These are phyloP conservation scores for Hymenoscyphus fructigenus DNA, from an alignment of 2,329 filamentous ascomycete genomes.

Conservation along the genomic window DNA sequence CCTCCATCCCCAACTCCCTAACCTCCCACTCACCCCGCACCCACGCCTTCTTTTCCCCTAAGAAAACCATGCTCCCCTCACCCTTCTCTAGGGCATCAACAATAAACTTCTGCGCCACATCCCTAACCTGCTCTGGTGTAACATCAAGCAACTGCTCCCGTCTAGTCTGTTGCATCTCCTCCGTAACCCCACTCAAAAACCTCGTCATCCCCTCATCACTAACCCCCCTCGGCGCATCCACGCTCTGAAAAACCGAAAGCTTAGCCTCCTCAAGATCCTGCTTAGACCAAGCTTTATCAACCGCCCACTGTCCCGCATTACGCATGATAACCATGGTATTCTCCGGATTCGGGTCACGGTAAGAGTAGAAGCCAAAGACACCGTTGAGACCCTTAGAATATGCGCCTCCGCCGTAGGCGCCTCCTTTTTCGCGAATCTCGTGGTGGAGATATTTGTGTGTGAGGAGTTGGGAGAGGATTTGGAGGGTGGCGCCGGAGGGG, in stretches of 20 bases:
- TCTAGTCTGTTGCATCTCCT: slow-evolving; percentile 84
- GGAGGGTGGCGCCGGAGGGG: slow-evolving; percentile 72
- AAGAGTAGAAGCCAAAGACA: slow-evolving; percentile 92
- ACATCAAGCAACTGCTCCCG: slow-evolving; percentile 86
- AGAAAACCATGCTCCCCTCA: slow-evolving; percentile 65
- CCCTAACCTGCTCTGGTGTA: slow-evolving; percentile 72
- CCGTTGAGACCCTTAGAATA: slow-evolving; percentile 78
- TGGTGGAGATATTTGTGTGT: slow-evolving; percentile 97
- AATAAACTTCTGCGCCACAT: slow-evolving; percentile 79
- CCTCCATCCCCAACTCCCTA: slow-evolving; percentile 65
- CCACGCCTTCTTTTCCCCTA: slow-evolving; percentile 84
- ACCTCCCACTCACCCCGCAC: slow-evolving; percentile 72
- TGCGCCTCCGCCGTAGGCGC: slow-evolving; percentile 91
- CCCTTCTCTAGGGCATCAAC: slow-evolving; percentile 63
- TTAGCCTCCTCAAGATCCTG: slow-evolving; percentile 95
- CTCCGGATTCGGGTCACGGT: slow-evolving; percentile 90
- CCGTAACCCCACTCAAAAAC: slow-evolving; percentile 81
- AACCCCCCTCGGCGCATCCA: slow-evolving; percentile 86
- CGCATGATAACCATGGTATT: slow-evolving; percentile 86
- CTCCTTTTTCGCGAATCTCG: slow-evolving; percentile 96
- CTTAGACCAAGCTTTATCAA: slow-evolving; percentile 76
- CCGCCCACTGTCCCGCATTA: slow-evolving; percentile 78
- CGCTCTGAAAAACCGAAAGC: slow-evolving; percentile 85
- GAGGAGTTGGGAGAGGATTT: slow-evolving; percentile 85
- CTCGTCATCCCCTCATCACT: slow-evolving; percentile 83